A percentile compares a stretch with the other conserved stretches of the same genome.
These are phyloP conservation scores for Conticribra weissflogii DNA, from an alignment of 108 stramenopile genomes.

Conservation along the genomic window DNA sequence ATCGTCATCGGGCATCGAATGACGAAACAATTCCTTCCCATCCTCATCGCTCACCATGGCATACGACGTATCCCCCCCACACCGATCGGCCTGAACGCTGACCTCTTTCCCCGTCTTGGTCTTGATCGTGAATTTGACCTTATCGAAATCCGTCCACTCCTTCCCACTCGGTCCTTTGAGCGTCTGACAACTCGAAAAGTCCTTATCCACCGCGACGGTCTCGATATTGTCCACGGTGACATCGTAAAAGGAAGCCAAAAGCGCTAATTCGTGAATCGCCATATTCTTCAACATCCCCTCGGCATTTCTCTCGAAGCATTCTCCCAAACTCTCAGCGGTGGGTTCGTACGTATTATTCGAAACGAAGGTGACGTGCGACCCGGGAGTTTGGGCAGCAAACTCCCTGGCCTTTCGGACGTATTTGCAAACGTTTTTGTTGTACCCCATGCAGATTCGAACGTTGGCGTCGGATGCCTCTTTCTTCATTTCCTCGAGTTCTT, in stretches of 20 bases:
- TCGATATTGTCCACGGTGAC: constrained; percentile 88
- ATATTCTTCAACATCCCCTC: constrained; percentile 97
- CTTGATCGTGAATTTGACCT: constrained; percentile 93
- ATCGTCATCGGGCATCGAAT: constrained; percentile 93
- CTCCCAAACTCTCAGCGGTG: constrained; percentile 77
- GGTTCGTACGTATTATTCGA: constrained; percentile 93
- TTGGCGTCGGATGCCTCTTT: constrained; percentile 69
- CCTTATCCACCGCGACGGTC: constrained; percentile 82
- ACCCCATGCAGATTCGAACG: constrained; percentile 91
- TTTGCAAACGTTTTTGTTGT: constrained; percentile 96
- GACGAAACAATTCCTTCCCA: constrained; percentile 84
- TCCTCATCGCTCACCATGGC: constrained; percentile 71
- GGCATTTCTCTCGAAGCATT: constrained; percentile 93
- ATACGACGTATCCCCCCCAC: constrained; percentile 85
- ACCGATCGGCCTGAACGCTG: constrained; percentile 89
- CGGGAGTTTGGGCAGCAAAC: constrained; percentile 56
- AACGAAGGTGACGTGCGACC: constrained; percentile 86
- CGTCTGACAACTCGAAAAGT: constrained; percentile 83
- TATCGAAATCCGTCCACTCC: constrained; percentile 91
- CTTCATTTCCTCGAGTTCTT: constrained; percentile 82
- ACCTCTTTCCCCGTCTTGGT: constrained; percentile 91
- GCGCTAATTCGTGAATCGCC: constrained; percentile 93
- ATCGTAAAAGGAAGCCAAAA: constrained; percentile 88
- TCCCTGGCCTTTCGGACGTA: constrained; percentile 84
- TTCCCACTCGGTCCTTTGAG: constrained; percentile 81